Evolutionary conservation across 495 filamentous ascomycete species (phyloP), one percentile per base, ranked within the genome.

Genomic region (Parathielavia hyrcaniae): DNA sequence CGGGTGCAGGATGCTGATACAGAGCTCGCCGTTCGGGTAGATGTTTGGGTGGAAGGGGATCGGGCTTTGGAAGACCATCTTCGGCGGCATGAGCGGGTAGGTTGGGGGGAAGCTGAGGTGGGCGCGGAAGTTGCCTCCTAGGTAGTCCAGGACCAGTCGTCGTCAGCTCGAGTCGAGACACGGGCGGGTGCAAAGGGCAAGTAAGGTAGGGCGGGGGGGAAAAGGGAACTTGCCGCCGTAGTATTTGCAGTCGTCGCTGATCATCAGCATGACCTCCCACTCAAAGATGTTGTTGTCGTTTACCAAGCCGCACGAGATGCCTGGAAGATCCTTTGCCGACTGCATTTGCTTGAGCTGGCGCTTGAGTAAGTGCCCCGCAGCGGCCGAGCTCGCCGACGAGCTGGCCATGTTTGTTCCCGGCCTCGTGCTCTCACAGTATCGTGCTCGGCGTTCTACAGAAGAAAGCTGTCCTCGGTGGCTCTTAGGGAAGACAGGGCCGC

Each of bases 181-280:
- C 14, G 16, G 20, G 23, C 12, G 14, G 30, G 46, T 34, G 47
- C 1, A 19, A 11, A 1, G 20, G 49, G 26, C 10, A 16, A 19
- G n/a, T n/a, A 11, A 36, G 39, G 30, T 55, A 14, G 20, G 41
- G 50, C 53, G 35, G 36, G 41, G 5, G 43, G 35, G 2, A 34
- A 38, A 34, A 43, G 41, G 36, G 52, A 16, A n/a, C 68, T 34
- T 74, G 85, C 75, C 93, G 63, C 92, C 95, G 67, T 97, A 98
- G 67, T 89, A 86, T 72, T 95, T 92, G 72, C 89, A 92, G 64
- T 98, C 93, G 66, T 98, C 93, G 34, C 81, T 88, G 65, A 98
- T 93, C 93, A 98, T 98, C 36, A 98, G 81, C 87, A 96, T 96
- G 16, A 98, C 90, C 71, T 97, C 92, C 93, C 93, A 98, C 77